A percentile compares a stretch with the other conserved stretches of the same genome.
Conservation (phyloP, 148 eudicot genomes). For the Limonium bicolor region DNA sequence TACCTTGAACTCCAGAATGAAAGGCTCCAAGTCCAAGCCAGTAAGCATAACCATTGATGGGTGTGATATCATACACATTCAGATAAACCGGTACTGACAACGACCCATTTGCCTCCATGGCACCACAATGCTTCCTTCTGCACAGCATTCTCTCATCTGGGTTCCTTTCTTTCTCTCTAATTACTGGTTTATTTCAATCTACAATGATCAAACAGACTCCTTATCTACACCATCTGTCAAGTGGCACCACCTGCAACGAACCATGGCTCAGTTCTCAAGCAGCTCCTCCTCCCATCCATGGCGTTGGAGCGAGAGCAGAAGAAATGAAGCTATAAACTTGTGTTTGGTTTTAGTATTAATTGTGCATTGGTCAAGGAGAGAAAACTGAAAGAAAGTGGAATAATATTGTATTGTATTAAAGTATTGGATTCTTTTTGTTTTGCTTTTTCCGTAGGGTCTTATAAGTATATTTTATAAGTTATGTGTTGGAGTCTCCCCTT, state of each 20-base stretch:
- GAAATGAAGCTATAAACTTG: too few relatives aligned
- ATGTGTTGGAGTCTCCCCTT: not conserved
- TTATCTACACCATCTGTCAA: not conserved
- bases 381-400: too few relatives aligned
- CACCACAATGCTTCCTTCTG: conserved; percentile 18
- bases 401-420: too few relatives aligned
- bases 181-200: too few relatives aligned
- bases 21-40: conserved; percentile 63
- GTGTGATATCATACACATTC: conserved; percentile 45
- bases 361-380: too few relatives aligned
- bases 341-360: too few relatives aligned
- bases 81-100: conserved; percentile 37
- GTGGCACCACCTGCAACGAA: not conserved
- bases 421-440: too few relatives aligned
- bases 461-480: not conserved
- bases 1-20: conserved; percentile 65
- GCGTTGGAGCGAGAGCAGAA: too few relatives aligned
- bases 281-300: too few relatives aligned
- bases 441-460: not conserved
- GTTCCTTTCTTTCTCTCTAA: not conserved
- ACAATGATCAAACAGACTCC: not conserved
- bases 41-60: conserved; percentile 48
- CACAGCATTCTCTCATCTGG: conserved; percentile 24
- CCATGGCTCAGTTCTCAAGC: too few relatives aligned
- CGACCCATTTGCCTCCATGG: conserved; percentile 28